A percentile compares a stretch with the other conserved stretches of the same genome.
These are phyloP conservation scores for Acanthamoeba sp. DNA, from an alignment of 208 protist genomes.

Conservation along the genomic window DNA sequence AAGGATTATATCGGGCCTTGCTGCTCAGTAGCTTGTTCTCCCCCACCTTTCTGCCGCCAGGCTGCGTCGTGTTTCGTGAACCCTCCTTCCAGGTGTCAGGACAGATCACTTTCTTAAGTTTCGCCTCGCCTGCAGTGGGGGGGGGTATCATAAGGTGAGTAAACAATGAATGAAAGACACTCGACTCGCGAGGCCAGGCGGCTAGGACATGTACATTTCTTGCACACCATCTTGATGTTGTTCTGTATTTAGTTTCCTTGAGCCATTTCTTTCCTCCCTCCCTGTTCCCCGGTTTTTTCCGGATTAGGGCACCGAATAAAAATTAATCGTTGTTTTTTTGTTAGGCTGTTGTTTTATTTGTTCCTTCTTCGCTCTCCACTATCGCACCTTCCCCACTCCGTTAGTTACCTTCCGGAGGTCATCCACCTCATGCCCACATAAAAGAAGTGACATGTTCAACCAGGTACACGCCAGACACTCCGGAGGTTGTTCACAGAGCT, in stretches of 20 bases:
- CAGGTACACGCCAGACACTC: too few species aligned
- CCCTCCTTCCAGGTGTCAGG: constrained; percentile 69
- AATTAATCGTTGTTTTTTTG: background rate
- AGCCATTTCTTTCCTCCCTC: background rate
- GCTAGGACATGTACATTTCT: constrained; percentile 38
- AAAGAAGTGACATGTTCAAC: too few species aligned
- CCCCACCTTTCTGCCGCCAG: constrained; percentile 13
- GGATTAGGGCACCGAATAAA: too few species aligned
- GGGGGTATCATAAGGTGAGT: background rate
- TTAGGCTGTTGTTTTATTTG: too few species aligned
- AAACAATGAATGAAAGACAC: background rate
- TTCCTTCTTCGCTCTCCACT: background rate
- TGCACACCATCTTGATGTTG: constrained; percentile 54
- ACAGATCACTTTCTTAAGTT: constrained; percentile 50
- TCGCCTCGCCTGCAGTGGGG: constrained; percentile 11
- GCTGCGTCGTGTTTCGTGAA: constrained; percentile 51
- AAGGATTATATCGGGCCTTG: constrained; percentile 62
- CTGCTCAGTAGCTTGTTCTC: constrained; percentile 64
- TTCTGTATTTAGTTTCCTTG: background rate
- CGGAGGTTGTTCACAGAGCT: too few species aligned
- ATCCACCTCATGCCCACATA: too few species aligned
- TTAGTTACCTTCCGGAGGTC: too few species aligned
- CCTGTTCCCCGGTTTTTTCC: background rate
- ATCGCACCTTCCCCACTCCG: too few species aligned
- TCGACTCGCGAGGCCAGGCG: background rate